Base-by-base conservation (phyloP, 371 early-diverging fungal species). In the Aphelidium insulamus region DNA sequence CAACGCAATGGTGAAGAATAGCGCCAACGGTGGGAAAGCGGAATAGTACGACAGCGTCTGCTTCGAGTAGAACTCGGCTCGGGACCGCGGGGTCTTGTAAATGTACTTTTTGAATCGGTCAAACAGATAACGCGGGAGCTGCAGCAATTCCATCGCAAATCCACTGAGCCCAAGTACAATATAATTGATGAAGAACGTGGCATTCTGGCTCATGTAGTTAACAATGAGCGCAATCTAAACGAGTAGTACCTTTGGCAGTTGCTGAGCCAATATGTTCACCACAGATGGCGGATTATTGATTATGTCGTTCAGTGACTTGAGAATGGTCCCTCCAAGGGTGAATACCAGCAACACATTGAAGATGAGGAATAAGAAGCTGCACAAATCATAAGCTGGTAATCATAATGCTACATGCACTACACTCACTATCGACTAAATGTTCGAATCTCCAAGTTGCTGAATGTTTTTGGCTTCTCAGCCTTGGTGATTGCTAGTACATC, bases 271-370 rank as follows among this genome's bases (percentile, higher is more conserved):
- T 1, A 57, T 60, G 32, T 73, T 64, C 36, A 77, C 59, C 21
- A 78, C 57, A 17, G 66, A 59, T 2, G 59, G 64, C 1, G 78
- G 73, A 29, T 62, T 59, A 19, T 67, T 59, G 31, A 73, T 46
- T 3, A 77, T 69, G 20, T 79, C 70, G 23, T 63, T 54, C 28
- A 82, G 37, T 10, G 74, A 55, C 28, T 72, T 59, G 50, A 75
- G 73, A 33, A 83, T 46, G 0, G 83, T 76, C 22, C 68, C 64
- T 3, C 78, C 75, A 6, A 84, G 55, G 4, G 77, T 72, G 48
- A 81, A 77, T 8, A 85, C 67, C 32, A 92, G 52, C 25, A 92
- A 48, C 5, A 88, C 72, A 50, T 86, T 92, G 56, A 78, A 72
- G 19, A 88, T 48, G 32, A 73, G 64, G 40, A 85, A 88, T 34